These are phyloP conservation scores for Sorghum bicolor DNA, from an alignment of 176 grass and related monocot species.

Conservation along the genomic window DNA sequence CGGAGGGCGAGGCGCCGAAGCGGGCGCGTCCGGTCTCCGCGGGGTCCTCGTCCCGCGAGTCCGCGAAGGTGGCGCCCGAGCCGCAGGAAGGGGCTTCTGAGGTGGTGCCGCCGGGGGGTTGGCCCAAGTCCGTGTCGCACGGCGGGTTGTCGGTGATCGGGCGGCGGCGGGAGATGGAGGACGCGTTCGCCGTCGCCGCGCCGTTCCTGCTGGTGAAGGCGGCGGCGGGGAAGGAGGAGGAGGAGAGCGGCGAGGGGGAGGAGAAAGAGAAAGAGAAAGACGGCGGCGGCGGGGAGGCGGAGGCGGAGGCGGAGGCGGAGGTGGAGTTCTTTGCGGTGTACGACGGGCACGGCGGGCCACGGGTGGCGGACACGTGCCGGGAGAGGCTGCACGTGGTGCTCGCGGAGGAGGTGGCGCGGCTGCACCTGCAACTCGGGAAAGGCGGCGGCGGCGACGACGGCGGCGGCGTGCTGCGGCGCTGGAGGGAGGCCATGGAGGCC, in stretches of 20 bases:
- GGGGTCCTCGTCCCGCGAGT: neutral
- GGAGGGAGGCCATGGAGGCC: conserved; percentile 55
- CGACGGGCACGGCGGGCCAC: conserved; percentile 54
- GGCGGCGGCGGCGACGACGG: neutral
- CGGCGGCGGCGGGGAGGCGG: neutral
- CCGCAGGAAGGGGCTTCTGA: neutral
- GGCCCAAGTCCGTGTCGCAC: conserved; percentile 29
- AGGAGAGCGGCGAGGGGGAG: neutral
- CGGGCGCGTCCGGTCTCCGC: neutral
- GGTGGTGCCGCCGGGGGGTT: neutral
- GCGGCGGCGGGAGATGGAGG: conserved; percentile 48
- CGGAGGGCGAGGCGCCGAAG: conserved; percentile 10
- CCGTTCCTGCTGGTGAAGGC: neutral
- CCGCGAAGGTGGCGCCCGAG: conserved; percentile 14
- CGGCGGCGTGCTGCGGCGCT: neutral
- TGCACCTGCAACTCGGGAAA: neutral
- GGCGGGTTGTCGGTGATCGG: conserved; percentile 44
- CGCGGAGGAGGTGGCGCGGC: conserved; percentile 66
- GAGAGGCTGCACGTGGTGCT: conserved; percentile 61
- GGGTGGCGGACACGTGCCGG: conserved; percentile 49
- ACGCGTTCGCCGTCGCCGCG: conserved; percentile 36
- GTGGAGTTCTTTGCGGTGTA: conserved; percentile 51
- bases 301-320: neutral
- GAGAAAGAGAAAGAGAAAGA: neutral
- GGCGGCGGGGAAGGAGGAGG: neutral